phyloP scores from a whole-genome alignment of 345 rosid genomes.

The Luvunga scandens region DNA sequence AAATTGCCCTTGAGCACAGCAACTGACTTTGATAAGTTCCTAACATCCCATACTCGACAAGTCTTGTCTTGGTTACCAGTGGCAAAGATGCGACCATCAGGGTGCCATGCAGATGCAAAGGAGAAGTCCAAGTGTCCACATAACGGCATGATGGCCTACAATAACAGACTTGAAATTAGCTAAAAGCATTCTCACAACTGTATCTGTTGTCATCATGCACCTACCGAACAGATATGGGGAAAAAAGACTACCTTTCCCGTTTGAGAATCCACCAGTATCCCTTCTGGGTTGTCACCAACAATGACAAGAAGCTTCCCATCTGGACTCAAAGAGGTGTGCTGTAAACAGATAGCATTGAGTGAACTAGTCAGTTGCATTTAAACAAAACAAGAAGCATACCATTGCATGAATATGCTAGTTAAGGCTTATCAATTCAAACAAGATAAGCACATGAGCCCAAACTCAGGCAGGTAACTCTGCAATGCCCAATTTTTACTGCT shows the following conservation, averaged over 20 bases:
- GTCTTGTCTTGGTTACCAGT: slow-evolving; percentile 71
- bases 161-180: slow-evolving; percentile 16
- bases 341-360: slow-evolving; percentile 7
- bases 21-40: slow-evolving; percentile 49
- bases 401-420: not conserved
- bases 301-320: slow-evolving; percentile 48
- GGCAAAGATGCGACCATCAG: slow-evolving; percentile 51
- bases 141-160: slow-evolving; percentile 41
- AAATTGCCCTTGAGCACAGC: slow-evolving; percentile 59
- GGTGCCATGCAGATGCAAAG: slow-evolving; percentile 70
- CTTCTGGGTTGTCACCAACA: slow-evolving; percentile 54
- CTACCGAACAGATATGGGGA: not conserved
- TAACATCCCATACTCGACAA: slow-evolving; percentile 55
- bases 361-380: not conserved
- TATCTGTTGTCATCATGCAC: not conserved
- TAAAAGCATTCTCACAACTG: not conserved
- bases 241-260: slow-evolving; percentile 41
- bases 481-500: not conserved
- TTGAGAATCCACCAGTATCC: slow-evolving; percentile 45
- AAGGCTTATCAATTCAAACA: not conserved
- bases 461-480: not conserved
- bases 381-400: not conserved
- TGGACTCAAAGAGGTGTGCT: slow-evolving; percentile 55
- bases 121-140: slow-evolving; percentile 58
- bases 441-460: not conserved